These are phyloP conservation scores for Tetrapisispora pingtungensis DNA, from an alignment of 805 yeast species.

Conservation along the genomic window DNA sequence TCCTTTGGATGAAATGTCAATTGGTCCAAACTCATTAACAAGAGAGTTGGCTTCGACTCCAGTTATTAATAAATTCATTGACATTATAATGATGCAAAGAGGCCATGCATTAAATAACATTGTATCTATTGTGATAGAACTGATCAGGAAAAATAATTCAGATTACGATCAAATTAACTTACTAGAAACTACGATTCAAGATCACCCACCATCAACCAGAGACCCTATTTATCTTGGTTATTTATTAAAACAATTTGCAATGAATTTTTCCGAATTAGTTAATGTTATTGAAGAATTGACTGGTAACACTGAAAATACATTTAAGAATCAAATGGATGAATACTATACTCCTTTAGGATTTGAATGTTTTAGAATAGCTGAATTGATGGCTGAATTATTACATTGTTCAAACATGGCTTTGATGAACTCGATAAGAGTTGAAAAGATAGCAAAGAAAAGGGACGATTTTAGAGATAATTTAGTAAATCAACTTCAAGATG, in stretches of 20 bases:
- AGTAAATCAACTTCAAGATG: slow-evolving; percentile 29
- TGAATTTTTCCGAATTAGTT: slow-evolving; percentile 34
- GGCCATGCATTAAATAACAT: slow-evolving; percentile 84
- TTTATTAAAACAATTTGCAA: slow-evolving; percentile 65
- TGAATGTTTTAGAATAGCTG: slow-evolving; percentile 83
- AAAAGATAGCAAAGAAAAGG: slow-evolving; percentile 55
- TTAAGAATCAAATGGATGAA: slow-evolving; percentile 55
- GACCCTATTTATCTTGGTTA: slow-evolving; percentile 88
- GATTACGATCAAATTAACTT: slow-evolving; percentile 86
- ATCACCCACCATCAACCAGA: slow-evolving; percentile 79
- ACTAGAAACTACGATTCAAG: slow-evolving; percentile 59
- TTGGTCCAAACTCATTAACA: slow-evolving; percentile 87
- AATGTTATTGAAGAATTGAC: slow-evolving; percentile 16
- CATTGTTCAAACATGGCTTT: slow-evolving; percentile 97
- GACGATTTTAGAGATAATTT: slow-evolving; percentile 56
- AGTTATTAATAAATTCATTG: slow-evolving; percentile 50
- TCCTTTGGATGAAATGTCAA: slow-evolving; percentile 63
- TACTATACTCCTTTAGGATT: slow-evolving; percentile 70
- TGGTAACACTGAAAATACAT: slow-evolving; percentile 15
- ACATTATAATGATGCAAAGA: slow-evolving; percentile 53
- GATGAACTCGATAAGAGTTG: slow-evolving; percentile 67
- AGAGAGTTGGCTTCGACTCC: slow-evolving; percentile 71
- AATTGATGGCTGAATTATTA: slow-evolving; percentile 82
- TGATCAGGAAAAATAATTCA: slow-evolving; percentile 87
- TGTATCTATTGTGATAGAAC: slow-evolving; percentile 85